Evolutionary conservation across 768 basidiomycete genomes (phyloP).

Genomic region (Hydnomerulius pinastri): DNA sequence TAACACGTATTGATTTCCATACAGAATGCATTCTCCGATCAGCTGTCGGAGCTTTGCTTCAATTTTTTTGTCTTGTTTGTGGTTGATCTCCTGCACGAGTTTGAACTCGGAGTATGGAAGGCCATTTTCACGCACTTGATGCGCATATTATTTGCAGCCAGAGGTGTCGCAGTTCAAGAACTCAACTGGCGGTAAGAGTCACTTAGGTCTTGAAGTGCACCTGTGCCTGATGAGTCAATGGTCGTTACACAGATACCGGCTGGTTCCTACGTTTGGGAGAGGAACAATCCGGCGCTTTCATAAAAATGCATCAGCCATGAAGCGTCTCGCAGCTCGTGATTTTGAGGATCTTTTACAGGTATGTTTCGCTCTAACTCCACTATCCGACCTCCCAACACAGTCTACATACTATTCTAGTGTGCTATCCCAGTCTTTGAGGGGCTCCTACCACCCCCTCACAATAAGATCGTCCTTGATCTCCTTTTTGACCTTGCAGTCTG

Average conservation of each 20-base stretch:
- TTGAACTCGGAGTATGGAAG: constrained; percentile 26
- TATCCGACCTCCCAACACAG: background rate
- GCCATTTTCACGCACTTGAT: too few relatives aligned
- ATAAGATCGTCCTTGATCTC: constrained; percentile 19
- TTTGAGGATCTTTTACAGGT: constrained; percentile 15
- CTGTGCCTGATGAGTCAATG: background rate
- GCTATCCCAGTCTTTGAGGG: constrained; percentile 39
- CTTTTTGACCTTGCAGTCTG: constrained; percentile 31
- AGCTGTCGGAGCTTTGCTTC: constrained; percentile 2
- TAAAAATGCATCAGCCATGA: constrained; percentile 3
- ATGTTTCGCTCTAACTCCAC: too few relatives aligned
- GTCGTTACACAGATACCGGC: constrained; percentile 7
- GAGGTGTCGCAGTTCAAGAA: background rate
- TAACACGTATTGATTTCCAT: background rate
- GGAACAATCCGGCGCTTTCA: constrained; percentile 4
- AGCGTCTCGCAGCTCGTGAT: constrained; percentile 7
- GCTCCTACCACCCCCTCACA: constrained; percentile 32
- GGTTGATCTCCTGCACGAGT: constrained; percentile 20
- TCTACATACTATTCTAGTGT: constrained; percentile 23
- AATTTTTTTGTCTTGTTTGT: constrained; percentile 12
- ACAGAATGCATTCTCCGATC: constrained; percentile 10
- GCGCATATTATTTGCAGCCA: background rate
- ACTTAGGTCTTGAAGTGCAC: background rate
- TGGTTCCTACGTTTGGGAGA: constrained; percentile 11
- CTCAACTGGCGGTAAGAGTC: background rate